Evolutionary conservation across 108 stramenopile species (phyloP).

Genomic region (Cyclostephanos invisitatus): DNA sequence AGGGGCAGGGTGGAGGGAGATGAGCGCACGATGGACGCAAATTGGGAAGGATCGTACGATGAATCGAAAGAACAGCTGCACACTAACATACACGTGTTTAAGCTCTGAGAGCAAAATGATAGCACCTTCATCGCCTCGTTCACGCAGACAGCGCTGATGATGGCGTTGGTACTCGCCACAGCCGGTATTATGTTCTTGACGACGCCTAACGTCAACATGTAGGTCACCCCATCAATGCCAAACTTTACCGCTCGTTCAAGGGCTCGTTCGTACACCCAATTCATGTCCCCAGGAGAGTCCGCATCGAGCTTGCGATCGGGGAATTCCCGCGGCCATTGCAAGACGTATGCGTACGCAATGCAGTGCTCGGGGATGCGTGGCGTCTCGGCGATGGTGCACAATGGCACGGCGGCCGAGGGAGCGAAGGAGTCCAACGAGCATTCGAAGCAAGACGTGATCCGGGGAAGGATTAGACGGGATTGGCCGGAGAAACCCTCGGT

Average conservation of each 20-base stretch:
- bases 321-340: slow-evolving; percentile 92
- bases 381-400: slow-evolving; percentile 99
- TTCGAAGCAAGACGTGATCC: slow-evolving; percentile 98
- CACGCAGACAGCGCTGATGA: slow-evolving; percentile 94
- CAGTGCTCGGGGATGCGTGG: slow-evolving; percentile 99
- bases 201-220: slow-evolving; percentile 96
- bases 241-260: slow-evolving; percentile 86
- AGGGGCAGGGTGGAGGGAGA: background rate
- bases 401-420: slow-evolving; percentile 89
- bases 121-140: slow-evolving; percentile 95
- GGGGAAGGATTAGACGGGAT: slow-evolving; percentile 95
- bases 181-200: slow-evolving; percentile 99
- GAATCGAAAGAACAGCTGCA: background rate
- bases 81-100: slow-evolving; percentile 80
- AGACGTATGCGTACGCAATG: slow-evolving; percentile 94
- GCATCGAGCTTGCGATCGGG: slow-evolving; percentile 93
- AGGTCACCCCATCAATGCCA: slow-evolving; percentile 86
- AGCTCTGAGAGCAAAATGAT: slow-evolving; percentile 88
- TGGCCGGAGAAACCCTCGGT: slow-evolving; percentile 99
- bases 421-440: slow-evolving; percentile 97
- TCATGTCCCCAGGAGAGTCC: slow-evolving; percentile 93
- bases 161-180: slow-evolving; percentile 99
- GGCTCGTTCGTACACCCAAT: slow-evolving; percentile 93
- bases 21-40: slow-evolving; percentile 21
- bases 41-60: slow-evolving; percentile 23